These are phyloP conservation scores for Quercus gilva DNA, from an alignment of 306 rosid genomes.

Conservation along the genomic window DNA sequence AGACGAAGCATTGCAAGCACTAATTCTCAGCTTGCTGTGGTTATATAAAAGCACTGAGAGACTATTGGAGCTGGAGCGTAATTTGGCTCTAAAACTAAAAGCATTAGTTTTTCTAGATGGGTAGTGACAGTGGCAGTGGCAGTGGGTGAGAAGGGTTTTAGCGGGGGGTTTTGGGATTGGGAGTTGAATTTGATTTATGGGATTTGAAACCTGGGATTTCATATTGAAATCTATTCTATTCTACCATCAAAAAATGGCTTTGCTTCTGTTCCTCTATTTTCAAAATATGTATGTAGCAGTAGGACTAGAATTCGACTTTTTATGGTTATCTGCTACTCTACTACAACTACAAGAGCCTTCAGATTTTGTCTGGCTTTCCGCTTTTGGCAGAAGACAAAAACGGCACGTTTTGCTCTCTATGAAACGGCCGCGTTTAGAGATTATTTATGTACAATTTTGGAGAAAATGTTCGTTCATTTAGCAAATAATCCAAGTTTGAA, in stretches of 20 bases:
- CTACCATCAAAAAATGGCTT: constrained; percentile 12
- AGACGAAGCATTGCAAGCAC: constrained; percentile 33
- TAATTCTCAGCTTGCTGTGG: constrained; percentile 32
- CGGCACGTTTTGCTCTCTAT: no score
- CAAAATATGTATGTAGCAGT: background rate
- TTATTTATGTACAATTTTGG: no score
- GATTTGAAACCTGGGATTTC: constrained; percentile 43
- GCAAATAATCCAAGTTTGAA: no score
- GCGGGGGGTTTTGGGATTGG: constrained; percentile 37
- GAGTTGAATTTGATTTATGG: constrained; percentile 36
- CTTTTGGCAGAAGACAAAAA: background rate
- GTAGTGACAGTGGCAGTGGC: background rate
- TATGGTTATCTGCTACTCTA: constrained; percentile 8
- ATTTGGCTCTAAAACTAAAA: constrained; percentile 29
- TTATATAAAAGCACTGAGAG: background rate
- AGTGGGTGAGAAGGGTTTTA: constrained; percentile 35
- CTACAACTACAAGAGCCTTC: background rate
- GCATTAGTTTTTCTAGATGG: constrained; percentile 14
- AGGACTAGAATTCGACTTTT: background rate
- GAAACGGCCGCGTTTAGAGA: background rate
- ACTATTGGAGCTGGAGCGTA: constrained; percentile 5
- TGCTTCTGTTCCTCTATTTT: constrained; percentile 9
- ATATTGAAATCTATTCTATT: constrained; percentile 23
- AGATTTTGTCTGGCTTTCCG: background rate
- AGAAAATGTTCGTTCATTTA: no score